Evolutionary conservation across 768 basidiomycete species (phyloP).

Genomic region (Rhizopogon salebrosus): DNA sequence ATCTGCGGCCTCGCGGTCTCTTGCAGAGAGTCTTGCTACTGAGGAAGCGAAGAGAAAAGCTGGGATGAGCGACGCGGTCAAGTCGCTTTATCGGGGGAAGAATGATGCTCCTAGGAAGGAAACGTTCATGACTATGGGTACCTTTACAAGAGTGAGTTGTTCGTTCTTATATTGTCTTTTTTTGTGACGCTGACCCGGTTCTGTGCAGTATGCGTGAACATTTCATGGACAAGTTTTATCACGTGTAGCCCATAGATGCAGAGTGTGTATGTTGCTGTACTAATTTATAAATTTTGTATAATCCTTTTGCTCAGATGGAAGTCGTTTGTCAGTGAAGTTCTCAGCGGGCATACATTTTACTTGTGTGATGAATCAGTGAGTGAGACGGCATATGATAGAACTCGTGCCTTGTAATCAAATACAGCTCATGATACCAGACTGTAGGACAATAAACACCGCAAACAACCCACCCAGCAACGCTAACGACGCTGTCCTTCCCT

Average conservation of each 20-base stretch:
- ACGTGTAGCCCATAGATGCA: not conserved
- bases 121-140: constrained; percentile 89
- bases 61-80: constrained; percentile 81
- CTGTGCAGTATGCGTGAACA: constrained; percentile 7
- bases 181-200: not conserved
- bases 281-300: not conserved
- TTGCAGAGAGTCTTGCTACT: constrained; percentile 64
- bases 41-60: constrained; percentile 84
- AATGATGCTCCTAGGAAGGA: constrained; percentile 63
- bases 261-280: not conserved
- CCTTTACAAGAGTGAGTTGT: constrained; percentile 79
- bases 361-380: not conserved
- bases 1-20: constrained; percentile 56
- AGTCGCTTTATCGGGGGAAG: constrained; percentile 61
- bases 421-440: not conserved
- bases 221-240: not conserved
- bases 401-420: not conserved
- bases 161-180: not conserved
- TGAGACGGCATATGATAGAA: not conserved
- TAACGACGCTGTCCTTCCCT: not conserved
- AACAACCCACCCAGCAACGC: not conserved
- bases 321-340: too few species aligned
- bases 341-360: not conserved
- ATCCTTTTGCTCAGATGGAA: not conserved
- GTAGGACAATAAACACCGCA: not conserved